Evolutionary conservation across 768 basidiomycete genomes (phyloP).

Genomic region (Trametes cubensis): DNA sequence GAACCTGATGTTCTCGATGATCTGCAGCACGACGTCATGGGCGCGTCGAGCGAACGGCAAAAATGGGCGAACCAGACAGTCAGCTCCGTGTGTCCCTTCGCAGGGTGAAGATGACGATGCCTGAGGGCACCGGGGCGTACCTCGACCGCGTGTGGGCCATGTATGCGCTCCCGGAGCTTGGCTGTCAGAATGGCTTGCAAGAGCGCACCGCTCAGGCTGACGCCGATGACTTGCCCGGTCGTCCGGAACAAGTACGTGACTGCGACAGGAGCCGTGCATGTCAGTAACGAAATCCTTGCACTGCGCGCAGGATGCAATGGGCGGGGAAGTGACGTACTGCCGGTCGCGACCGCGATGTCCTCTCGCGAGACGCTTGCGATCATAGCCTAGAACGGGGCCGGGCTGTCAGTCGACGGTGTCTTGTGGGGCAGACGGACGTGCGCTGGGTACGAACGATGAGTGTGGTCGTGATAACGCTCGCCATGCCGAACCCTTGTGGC

Average conservation of each 20-base stretch:
- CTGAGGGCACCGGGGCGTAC: slow-evolving; percentile 45
- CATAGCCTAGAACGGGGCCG: slow-evolving; percentile 63
- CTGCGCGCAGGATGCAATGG: not conserved
- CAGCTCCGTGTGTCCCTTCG: not conserved
- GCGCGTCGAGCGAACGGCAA: slow-evolving; percentile 6
- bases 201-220: slow-evolving; percentile 83
- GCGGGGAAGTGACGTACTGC: slow-evolving; percentile 60
- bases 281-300: slow-evolving; percentile 6
- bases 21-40: slow-evolving; percentile 44
- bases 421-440: not conserved
- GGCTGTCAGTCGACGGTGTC: slow-evolving; percentile 2
- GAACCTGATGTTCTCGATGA: slow-evolving; percentile 73
- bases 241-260: slow-evolving; percentile 94
- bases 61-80: not conserved
- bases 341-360: slow-evolving; percentile 87
- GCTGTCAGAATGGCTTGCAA: slow-evolving; percentile 77
- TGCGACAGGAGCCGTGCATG: slow-evolving; percentile 33
- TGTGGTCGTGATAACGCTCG: slow-evolving; percentile 83
- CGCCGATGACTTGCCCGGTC: slow-evolving; percentile 93
- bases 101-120: slow-evolving; percentile 1
- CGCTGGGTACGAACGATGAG: slow-evolving; percentile 63
- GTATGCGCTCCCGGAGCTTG: slow-evolving; percentile 74
- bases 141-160: slow-evolving; percentile 71
- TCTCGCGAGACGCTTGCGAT: slow-evolving; percentile 79
- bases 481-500: slow-evolving; percentile 84